Evolutionary conservation across 1,284 basidiomycete species (phyloP), one percentile per base, ranked within the genome.

Genomic region (Golubevia sp.): DNA sequence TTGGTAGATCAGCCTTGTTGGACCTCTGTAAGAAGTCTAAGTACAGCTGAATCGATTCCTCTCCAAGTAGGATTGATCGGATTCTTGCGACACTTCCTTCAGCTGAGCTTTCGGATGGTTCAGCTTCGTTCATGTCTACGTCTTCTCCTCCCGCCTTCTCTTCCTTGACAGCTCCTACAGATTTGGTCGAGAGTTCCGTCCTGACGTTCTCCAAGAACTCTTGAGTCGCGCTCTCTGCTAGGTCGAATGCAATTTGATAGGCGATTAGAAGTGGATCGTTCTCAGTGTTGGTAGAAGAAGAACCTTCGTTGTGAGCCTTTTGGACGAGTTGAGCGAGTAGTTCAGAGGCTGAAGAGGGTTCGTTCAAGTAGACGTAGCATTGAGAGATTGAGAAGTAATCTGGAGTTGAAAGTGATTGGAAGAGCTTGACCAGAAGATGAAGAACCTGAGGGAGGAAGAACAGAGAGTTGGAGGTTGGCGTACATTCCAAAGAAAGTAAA

Each of bases 161-260:
- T 11, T 60, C 18, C 18, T 56, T 52, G 13, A 61, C 21, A 57
- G 51, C 18, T 48, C 57, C 44, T 27, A 59, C 38, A 44, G 38
- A 44, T 44, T 72, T 70, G 48, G 58, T 61, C 27, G 65, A 63
- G 44, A 76, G 65, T 21, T 76, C 73, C 20, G 59, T 52, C 51
- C 77, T 71, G 15, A 83, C 74, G 48, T 69, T 74, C 49, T 79
- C 78, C 56, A 82, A 70, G 62, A 82, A 83, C 67, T 83, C 81
- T 58, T 83, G 81, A 4, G 81, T 82, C n/a, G 81, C 81, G 59
- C 79, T 76, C 62, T 83, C 81, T 26, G 80, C 81, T 50, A 83
- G 66, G 63, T 83, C 79, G 34, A 83, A 83, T 15, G 81, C 79
- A 20, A 77, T 70, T 64, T 83, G 81, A 58, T 80, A 82, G 48